Base-by-base conservation (phyloP, 2,329 filamentous ascomycete species). In the Colletotrichum neosansevieriae region DNA sequence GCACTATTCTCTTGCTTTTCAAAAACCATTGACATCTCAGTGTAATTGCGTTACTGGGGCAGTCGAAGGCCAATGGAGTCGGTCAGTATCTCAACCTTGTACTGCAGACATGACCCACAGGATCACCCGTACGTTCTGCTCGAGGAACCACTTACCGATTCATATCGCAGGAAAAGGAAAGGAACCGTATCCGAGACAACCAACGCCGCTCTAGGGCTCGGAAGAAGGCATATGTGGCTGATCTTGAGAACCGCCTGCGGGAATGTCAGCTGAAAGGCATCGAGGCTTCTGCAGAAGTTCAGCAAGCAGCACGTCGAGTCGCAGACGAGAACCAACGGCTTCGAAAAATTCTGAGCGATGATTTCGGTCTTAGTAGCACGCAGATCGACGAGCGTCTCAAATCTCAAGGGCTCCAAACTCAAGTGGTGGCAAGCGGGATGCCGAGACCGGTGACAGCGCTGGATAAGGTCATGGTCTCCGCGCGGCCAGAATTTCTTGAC, bases 201-300 rank as follows among this genome's bases (percentile, higher is more conserved):
- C 92, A 94, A 76, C 85, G 92, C 63, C 88, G 91, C 70, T 93
- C 90, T n/a, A 88, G 92, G 60, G 91, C 91, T 51, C 86, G 91
- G 40, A 86, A 89, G 71, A 92, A 91, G 80, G 91, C 93, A 74
- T 93, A 94, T 75, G 80, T 93, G 44, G 83, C 89, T 70, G 89
- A 92, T 63, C 85, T 94, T 32, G 91, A 94, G 78, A 81, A 85
- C 61, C 89, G 88, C 68, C 79, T 91, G 65, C 86, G 88, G 53
- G 79, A 81, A 59, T 92, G 86, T 75, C 90, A 94, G 76, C 82
- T 87, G 42, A 81, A 86, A 36, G 91, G 92, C 17, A 84, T 92
- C 56, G 86, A 91, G 74, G 91, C 90, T 3, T 91, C 89, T 1
- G 82, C 85, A n/a, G 91, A 93, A 74, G 88, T 94, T 11, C 92